These are phyloP conservation scores for Cotoneaster glaucophyllus DNA, from an alignment of 306 rosid species.

Conservation along the genomic window DNA sequence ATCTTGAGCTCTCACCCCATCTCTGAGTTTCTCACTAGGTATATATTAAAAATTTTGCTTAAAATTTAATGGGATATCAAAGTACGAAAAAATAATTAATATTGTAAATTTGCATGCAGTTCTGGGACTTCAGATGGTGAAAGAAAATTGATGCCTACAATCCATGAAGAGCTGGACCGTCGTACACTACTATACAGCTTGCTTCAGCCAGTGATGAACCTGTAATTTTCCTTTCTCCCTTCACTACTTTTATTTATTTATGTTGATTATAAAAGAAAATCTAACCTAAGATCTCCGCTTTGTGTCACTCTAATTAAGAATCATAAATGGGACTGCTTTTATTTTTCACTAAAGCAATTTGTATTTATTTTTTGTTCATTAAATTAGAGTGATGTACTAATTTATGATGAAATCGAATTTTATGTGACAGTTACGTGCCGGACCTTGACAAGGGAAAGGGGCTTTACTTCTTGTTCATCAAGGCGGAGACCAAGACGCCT, in stretches of 20 bases:
- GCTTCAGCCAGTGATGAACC: constrained; percentile 83
- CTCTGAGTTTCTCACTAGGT: constrained; percentile 96
- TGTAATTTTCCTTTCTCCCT: constrained; percentile 25
- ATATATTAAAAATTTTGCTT: not conserved
- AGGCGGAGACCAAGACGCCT: constrained; percentile 71
- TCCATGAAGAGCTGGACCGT: constrained; percentile 70
- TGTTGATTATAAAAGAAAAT: not conserved
- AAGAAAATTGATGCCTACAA: constrained; percentile 84
- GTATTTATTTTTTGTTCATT: not conserved
- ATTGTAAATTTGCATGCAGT: constrained; percentile 28
- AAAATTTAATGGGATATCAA: no score
- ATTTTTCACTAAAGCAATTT: not conserved
- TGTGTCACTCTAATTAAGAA: not conserved
- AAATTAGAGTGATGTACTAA: not conserved
- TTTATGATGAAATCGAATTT: not conserved
- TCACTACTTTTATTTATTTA: not conserved
- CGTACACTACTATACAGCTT: constrained; percentile 69
- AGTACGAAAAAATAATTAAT: not conserved
- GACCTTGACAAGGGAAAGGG: constrained; percentile 88
- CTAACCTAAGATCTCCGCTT: not conserved
- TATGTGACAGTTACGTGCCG: constrained; percentile 46
- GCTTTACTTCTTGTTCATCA: constrained; percentile 65
- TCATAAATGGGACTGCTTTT: not conserved
- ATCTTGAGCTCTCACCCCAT: constrained; percentile 62
- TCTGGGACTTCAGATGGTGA: constrained; percentile 98